A percentile compares a stretch with the other conserved stretches of the same genome.
Evolutionary conservation across 306 rosid species (phyloP).

Genomic region (Cyclanthera cordifolia): DNA sequence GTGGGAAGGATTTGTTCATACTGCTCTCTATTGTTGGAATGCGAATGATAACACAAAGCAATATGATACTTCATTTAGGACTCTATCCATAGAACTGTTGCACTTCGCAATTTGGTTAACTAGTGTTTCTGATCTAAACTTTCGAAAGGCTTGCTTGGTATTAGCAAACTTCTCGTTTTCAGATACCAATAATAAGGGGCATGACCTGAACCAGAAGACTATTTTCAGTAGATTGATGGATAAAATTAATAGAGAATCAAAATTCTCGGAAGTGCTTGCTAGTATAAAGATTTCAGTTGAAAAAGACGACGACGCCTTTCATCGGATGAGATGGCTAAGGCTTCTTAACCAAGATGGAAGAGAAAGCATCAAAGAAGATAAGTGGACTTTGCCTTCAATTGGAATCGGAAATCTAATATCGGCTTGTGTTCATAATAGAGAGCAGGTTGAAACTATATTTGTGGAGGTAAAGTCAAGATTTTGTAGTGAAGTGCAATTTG

Average conservation of each 20-base stretch:
- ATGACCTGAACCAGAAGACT: constrained; percentile 33
- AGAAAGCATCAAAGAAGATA: constrained; percentile 16
- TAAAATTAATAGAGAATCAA: constrained; percentile 33
- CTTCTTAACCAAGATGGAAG: constrained; percentile 26
- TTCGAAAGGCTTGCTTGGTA: constrained; percentile 71
- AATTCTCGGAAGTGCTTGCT: constrained; percentile 38
- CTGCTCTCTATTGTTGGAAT: constrained; percentile 55
- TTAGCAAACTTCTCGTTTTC: constrained; percentile 32
- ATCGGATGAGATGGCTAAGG: constrained; percentile 48
- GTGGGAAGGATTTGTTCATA: constrained; percentile 78
- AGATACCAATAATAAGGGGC: constrained; percentile 24
- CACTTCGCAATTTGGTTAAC: constrained; percentile 53
- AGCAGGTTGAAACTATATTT: constrained; percentile 40
- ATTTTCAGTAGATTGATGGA: constrained; percentile 35
- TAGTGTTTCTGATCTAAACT: constrained; percentile 37
- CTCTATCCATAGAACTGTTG: constrained; percentile 34
- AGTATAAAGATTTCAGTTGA: constrained; percentile 35
- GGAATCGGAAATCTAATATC: constrained; percentile 24
- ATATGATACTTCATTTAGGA: constrained; percentile 16
- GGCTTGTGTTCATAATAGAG: constrained; percentile 27
- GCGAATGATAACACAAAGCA: constrained; percentile 36
- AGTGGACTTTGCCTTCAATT: constrained; percentile 24
- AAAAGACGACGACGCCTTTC: constrained; percentile 58
- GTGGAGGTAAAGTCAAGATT: constrained; percentile 47
- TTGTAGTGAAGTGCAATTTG: constrained; percentile 44